Base-by-base conservation (phyloP, 495 filamentous ascomycete species). In the Thozetella sp. region DNA sequence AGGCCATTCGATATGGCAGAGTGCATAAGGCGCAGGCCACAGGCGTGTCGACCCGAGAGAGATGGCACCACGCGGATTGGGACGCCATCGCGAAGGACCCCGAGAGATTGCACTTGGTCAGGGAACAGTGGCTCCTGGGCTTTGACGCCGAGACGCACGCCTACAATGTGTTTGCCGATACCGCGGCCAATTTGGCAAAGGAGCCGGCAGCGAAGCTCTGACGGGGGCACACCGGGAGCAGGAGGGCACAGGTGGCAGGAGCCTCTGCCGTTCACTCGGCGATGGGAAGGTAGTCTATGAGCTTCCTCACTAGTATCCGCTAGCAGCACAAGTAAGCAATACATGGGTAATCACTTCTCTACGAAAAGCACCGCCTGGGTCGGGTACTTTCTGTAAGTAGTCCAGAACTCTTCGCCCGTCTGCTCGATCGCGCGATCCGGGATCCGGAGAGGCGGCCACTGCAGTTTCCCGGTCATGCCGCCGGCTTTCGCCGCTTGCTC, bases 121-220 rank as follows among this genome's bases (percentile, higher is more conserved):
- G 82, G 51, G 86, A 83, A 55, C 80, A 77, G 62, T 89, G 86
- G 87, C 62, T 90, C 30, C 72, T 85, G 51, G 75, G 72, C 22
- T 86, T 86, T 68, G 88, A 90, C 59, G 79, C 85, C 17, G 87
- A 90, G 73, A 69, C 67, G 55, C 86, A 88, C 60, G 82, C 81
- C 2, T 79, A 84, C 57, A 68, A 77, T 54, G 72, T 79, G 55
- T 81, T 40, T 37, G 53, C 43, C 43, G 43, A 48, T 20, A 20
- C 43, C 4, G 43, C 43, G n/a, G 43, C 6, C 4, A 20, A 19
- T 19, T 19, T 48, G 43, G 3, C 43, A 20, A 48, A 20, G 43
- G 20, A 48, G n/a, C 43, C 43, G 17, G 30, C 6, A 17, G 30
- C 30, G 6, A 37, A 17, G 30, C 30, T 37, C 17, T 37, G n/a